phyloP scores from a whole-genome alignment of 139 green algal species.

The Marvania coccoides region DNA sequence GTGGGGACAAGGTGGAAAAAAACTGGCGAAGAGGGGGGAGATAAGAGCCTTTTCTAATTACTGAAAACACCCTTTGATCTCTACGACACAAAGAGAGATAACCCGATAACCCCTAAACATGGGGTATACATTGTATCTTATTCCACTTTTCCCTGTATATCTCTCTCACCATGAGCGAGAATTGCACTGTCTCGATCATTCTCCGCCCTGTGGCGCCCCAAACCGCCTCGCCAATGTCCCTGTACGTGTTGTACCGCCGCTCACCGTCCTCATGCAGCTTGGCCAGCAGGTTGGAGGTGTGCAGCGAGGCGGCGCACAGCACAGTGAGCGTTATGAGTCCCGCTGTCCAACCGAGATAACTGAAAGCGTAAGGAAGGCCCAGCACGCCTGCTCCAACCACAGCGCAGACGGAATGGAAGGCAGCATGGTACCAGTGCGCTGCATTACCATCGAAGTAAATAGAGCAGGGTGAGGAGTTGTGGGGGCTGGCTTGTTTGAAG shows the following conservation, averaged over 20 bases:
- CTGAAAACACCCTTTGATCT: no score
- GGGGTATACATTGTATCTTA: no score
- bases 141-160: no score
- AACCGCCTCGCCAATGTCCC: conserved; percentile 34
- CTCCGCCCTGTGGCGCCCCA: conserved; percentile 11
- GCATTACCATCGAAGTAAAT: no score
- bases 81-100: no score
- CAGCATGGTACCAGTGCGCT: conserved; percentile 41
- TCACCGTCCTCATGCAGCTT: conserved; percentile 38
- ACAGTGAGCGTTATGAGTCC: conserved; percentile 25
- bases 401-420: conserved; percentile 45
- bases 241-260: conserved; percentile 39
- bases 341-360: conserved; percentile 35
- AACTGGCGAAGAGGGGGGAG: no score
- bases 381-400: conserved; percentile 48
- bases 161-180: conserved; percentile 22
- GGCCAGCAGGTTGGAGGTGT: conserved; percentile 42
- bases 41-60: no score
- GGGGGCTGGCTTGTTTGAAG: no score
- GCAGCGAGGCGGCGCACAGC: conserved; percentile 28
- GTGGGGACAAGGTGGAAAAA: neutral
- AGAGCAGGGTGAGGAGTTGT: no score
- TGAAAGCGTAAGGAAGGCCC: conserved; percentile 48
- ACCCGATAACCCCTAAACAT: no score
- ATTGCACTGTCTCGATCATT: conserved; percentile 26